Conservation (phyloP, 2,329 filamentous ascomycete genomes). For the Trichoderma sp. region DNA sequence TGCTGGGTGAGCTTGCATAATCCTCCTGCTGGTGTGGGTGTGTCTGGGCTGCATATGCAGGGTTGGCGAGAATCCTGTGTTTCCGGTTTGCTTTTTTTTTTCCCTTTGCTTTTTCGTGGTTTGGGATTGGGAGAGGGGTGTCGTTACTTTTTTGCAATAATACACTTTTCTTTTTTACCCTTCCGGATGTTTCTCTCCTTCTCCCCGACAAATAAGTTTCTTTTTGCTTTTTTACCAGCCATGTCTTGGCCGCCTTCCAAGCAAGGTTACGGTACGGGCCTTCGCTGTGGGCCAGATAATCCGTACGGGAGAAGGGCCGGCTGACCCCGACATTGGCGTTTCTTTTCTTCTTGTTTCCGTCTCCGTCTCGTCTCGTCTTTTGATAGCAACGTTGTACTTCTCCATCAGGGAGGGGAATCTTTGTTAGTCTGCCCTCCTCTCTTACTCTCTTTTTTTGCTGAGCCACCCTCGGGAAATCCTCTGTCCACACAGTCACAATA, state of each 20-base stretch:
- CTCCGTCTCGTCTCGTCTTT: background rate
- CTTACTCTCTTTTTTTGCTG: background rate
- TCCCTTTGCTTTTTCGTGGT: background rate
- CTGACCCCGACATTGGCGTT: slow-evolving; percentile 1
- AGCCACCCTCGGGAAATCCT: background rate
- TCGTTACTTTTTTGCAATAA: background rate
- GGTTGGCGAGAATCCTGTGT: background rate
- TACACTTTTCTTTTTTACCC: background rate
- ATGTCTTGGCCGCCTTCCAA: slow-evolving; percentile 6
- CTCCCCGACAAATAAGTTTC: background rate
- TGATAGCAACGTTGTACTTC: slow-evolving; percentile 7
- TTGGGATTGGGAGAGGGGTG: background rate
- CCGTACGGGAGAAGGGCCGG: background rate
- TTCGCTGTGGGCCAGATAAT: slow-evolving; percentile 2
- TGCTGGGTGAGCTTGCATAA: background rate
- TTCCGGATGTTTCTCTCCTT: background rate
- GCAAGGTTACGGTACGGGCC: slow-evolving; percentile 2
- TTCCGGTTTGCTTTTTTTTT: background rate
- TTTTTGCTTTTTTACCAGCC: background rate
- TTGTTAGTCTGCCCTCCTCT: background rate
- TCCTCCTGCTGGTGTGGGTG: background rate
- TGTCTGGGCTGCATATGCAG: slow-evolving; percentile 1
- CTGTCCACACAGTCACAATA: background rate
- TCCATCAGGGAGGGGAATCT: background rate
- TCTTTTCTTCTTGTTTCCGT: background rate